Evolutionary conservation across 208 protist species (phyloP).

Genomic region (Crithidia acanthocephali): DNA sequence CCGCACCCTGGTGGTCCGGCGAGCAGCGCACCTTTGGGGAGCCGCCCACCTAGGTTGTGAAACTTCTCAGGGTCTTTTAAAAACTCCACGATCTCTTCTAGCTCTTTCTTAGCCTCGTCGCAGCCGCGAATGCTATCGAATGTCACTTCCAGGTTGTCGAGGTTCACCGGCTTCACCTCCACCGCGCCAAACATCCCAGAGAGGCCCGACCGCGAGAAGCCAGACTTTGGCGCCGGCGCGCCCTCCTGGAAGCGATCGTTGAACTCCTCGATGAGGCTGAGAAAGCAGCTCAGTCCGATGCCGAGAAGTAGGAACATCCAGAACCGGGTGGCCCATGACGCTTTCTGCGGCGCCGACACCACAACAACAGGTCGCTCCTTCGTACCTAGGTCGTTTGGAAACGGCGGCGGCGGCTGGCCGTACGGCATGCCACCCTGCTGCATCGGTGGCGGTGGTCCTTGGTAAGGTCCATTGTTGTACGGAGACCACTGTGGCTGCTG

Average conservation of each 20-base stretch:
- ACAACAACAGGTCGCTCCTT: slow-evolving; percentile 83
- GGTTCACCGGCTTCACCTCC: slow-evolving; percentile 79
- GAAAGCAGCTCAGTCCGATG: slow-evolving; percentile 64
- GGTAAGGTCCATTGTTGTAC: slow-evolving; percentile 25
- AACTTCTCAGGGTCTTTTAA: slow-evolving; percentile 96
- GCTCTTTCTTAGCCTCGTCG: slow-evolving; percentile 93
- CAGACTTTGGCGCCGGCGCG: slow-evolving; percentile 32
- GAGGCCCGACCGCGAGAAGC: slow-evolving; percentile 30
- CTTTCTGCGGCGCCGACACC: slow-evolving; percentile 67
- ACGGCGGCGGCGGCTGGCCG: slow-evolving; percentile 14
- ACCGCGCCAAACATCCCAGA: slow-evolving; percentile 47
- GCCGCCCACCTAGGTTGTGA: slow-evolving; percentile 92
- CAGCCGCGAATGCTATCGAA: slow-evolving; percentile 90
- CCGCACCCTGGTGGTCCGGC: slow-evolving; percentile 98
- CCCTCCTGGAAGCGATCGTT: slow-evolving; percentile 43
- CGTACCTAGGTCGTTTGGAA: slow-evolving; percentile 67
- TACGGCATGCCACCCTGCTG: slow-evolving; percentile 27
- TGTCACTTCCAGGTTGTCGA: slow-evolving; percentile 79
- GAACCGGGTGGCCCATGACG: slow-evolving; percentile 65
- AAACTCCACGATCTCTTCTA: slow-evolving; percentile 94
- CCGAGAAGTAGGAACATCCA: slow-evolving; percentile 79
- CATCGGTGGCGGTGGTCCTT: slow-evolving; percentile 21
- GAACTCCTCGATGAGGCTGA: slow-evolving; percentile 48
- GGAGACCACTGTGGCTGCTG: slow-evolving; percentile 21
- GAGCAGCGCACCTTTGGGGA: slow-evolving; percentile 97